These are phyloP conservation scores for Tuber aestivum DNA, from an alignment of 495 filamentous ascomycete genomes.

Conservation along the genomic window DNA sequence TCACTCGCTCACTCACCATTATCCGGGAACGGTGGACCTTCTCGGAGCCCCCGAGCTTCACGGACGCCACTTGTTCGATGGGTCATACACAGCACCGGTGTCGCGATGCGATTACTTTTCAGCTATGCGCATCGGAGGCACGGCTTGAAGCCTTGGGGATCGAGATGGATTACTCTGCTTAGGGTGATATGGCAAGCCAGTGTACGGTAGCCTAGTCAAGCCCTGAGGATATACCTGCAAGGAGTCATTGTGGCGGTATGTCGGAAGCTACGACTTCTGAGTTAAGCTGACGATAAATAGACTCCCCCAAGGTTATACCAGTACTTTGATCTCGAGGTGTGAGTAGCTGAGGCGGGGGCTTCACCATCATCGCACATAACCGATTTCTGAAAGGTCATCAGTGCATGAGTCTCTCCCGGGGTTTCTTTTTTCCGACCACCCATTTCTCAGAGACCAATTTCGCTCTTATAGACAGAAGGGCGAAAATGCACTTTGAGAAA, in stretches of 20 bases:
- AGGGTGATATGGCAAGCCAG: neutral
- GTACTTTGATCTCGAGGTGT: neutral
- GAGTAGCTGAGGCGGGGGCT: neutral
- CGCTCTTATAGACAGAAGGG: neutral
- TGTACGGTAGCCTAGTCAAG: neutral
- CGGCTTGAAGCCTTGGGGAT: neutral
- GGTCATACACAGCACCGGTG: neutral
- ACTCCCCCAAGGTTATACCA: neutral
- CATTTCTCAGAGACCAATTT: neutral
- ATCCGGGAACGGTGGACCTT: neutral
- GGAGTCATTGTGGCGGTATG: neutral
- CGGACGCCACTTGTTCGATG: neutral
- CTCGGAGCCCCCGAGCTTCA: neutral
- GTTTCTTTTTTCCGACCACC: neutral
- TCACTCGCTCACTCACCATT: neutral
- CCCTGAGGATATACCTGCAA: neutral
- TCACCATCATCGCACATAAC: neutral
- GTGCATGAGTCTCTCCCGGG: neutral
- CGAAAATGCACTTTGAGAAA: neutral
- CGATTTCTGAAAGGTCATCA: neutral
- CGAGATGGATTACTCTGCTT: neutral
- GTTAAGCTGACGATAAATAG: neutral
- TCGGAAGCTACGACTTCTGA: neutral
- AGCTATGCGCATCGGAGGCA: neutral
- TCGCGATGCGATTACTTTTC: neutral